Percentiles rank a stretch among this genome's conserved stretches.
These are phyloP conservation scores for Pichia norvegensis DNA, from an alignment of 1,139 yeast genomes.

Conservation along the genomic window DNA sequence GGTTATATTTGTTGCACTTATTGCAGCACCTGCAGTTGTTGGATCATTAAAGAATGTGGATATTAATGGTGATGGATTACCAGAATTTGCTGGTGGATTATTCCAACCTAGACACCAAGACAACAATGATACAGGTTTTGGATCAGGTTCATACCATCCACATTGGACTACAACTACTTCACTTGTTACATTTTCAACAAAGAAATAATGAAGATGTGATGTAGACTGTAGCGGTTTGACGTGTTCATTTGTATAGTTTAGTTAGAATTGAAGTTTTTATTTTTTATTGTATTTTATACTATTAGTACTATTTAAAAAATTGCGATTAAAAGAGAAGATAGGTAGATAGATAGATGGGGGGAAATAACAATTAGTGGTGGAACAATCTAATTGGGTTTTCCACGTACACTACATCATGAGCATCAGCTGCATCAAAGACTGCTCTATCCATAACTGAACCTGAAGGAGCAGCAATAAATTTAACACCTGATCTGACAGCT, in stretches of 20 bases:
- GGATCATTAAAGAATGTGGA: conserved; percentile 30
- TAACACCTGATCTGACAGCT: conserved; percentile 94
- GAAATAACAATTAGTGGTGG: conserved; percentile 59
- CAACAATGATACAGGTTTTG: conserved; percentile 76
- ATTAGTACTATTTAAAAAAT: background rate
- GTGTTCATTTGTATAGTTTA: background rate
- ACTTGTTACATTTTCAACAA: conserved; percentile 54
- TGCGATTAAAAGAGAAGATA: background rate
- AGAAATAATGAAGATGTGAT: conserved; percentile 45
- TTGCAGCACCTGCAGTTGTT: conserved; percentile 89
- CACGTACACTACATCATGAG: conserved; percentile 77
- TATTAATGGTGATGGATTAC: conserved; percentile 31
- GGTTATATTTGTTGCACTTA: conserved; percentile 61
- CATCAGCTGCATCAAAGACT: conserved; percentile 91
- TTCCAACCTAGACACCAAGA: conserved; percentile 80
- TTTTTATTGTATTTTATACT: background rate
- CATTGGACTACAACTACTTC: conserved; percentile 50
- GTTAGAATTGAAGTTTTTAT: background rate
- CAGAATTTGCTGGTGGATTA: conserved; percentile 57
- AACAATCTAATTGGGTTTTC: conserved; percentile 95
- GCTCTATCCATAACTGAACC: conserved; percentile 98
- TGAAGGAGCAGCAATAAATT: conserved; percentile 90
- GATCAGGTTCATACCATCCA: conserved; percentile 43
- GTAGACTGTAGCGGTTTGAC: conserved; percentile 2
- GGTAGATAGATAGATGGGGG: no score